Evolutionary conservation across 306 rosid species (phyloP), one percentile per base, ranked within the genome.

Genomic region (Prunus kanzakura): DNA sequence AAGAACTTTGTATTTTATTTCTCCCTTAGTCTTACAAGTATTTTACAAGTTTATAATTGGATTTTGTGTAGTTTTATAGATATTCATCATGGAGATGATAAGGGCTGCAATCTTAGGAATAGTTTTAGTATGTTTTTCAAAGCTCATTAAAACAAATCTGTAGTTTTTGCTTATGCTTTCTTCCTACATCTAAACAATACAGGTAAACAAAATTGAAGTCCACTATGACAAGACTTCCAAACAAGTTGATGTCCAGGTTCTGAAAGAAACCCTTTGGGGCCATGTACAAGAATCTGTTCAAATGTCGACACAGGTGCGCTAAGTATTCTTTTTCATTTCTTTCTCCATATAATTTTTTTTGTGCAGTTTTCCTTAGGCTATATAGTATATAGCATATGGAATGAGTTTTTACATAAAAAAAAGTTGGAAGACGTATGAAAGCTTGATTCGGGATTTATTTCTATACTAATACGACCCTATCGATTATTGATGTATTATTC

Each of bases 121-220:
- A 18, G 23, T 41, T 67, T 66, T 60, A 49, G 71, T 0, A 2
- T 19, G n/a, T 51, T n/a, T 41, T 18, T 46, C 50, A 19, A 45
- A 32, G 29, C 64, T 68, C 11, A 4, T 43, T 22, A 49, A 46
- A 68, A 58, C 2, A 76, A 56, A 35, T 29, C 64, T 16, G 54
- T 76, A 10, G 75, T 62, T 78, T 64, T 70, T 66, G 50, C 71
- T 75, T 27, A 60, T 68, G 25, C 57, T 74, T 71, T 80, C 82
- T 63, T 84, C 65, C 65, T 46, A 35, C 68, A 69, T 84, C 11
- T 66, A 11, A 79, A 82, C 69, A 46, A 77, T 65, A 16, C 87
- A 95, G 97, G 97, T 95, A 76, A 92, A 86, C 76, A 95, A 95
- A 91, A 86, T 90, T 67, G 91, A 95, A 87, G 99, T 95, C 46